phyloP scores from a whole-genome alignment of 179 eudicot genomes.

The Vitellaria paradoxa region DNA sequence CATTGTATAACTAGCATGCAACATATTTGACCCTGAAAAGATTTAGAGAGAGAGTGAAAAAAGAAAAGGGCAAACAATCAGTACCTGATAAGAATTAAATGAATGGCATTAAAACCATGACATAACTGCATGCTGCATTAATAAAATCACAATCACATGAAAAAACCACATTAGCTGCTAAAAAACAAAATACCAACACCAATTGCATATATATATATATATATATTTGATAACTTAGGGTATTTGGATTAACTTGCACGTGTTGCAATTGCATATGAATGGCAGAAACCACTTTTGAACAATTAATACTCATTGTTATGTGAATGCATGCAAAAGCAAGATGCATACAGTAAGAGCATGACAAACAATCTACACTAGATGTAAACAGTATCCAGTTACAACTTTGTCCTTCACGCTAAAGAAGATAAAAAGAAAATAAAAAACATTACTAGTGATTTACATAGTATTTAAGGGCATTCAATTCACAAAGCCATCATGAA shows the following conservation, averaged over 20 bases:
- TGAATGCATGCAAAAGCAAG: not conserved
- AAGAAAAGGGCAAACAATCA: not conserved
- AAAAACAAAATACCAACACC: not conserved
- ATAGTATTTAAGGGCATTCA: not conserved
- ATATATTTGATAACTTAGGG: too few relatives aligned
- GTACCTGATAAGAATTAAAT: not conserved
- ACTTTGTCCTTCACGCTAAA: not conserved
- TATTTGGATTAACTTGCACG: too few relatives aligned
- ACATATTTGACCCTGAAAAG: constrained; percentile 42
- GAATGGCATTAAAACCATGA: not conserved
- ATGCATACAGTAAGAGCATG: not conserved
- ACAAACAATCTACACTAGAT: too few relatives aligned
- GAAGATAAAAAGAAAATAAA: not conserved
- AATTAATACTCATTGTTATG: not conserved
- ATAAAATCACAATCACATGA: not conserved
- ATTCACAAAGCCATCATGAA: not conserved
- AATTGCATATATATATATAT: too few relatives aligned
- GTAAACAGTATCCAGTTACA: not conserved
- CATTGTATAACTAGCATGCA: constrained; percentile 44
- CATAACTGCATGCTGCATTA: not conserved
- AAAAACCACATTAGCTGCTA: not conserved
- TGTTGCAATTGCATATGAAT: too few relatives aligned
- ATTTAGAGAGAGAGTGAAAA: not conserved
- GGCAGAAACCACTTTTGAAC: not conserved
- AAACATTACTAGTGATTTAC: not conserved